Conservation (phyloP, 148 eudicot genomes). For the Chenopodium berlandieri region DNA sequence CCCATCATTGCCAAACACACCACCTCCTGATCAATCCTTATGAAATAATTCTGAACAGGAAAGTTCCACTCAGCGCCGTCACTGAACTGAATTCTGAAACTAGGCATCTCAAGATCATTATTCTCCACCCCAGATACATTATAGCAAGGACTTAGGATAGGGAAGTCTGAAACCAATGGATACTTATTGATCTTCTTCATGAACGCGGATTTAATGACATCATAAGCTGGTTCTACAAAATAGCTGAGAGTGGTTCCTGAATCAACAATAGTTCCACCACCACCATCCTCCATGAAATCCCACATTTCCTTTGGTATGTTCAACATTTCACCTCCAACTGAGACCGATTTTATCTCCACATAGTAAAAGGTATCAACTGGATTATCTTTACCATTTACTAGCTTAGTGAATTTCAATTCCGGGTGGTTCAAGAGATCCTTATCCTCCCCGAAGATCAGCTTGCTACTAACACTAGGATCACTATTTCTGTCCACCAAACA, state of each 20-base stretch:
- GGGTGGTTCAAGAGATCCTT: conserved; percentile 54
- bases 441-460: conserved; percentile 87
- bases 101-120: conserved; percentile 48
- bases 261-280: conserved; percentile 88
- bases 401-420: conserved; percentile 59
- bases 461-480: conserved; percentile 74
- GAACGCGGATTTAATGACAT: conserved; percentile 65
- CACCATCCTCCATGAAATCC: conserved; percentile 55
- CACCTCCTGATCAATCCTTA: conserved; percentile 66
- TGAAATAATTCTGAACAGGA: conserved; percentile 79
- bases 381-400: conserved; percentile 52
- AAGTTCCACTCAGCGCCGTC: conserved; percentile 90
- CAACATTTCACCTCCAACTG: conserved; percentile 61
- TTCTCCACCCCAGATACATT: conserved; percentile 60
- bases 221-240: conserved; percentile 71
- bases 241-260: conserved; percentile 92
- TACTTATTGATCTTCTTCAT: conserved; percentile 46
- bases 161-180: conserved; percentile 57
- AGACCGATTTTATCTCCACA: conserved; percentile 53
- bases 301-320: conserved; percentile 66
- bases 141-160: conserved; percentile 71
- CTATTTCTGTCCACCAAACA: conserved; percentile 84
- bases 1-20: conserved; percentile 77
- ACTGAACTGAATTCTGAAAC: conserved; percentile 59
- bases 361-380: conserved; percentile 81